Evolutionary conservation across 768 basidiomycete species (phyloP).

Genomic region (Tricholomella constricta): DNA sequence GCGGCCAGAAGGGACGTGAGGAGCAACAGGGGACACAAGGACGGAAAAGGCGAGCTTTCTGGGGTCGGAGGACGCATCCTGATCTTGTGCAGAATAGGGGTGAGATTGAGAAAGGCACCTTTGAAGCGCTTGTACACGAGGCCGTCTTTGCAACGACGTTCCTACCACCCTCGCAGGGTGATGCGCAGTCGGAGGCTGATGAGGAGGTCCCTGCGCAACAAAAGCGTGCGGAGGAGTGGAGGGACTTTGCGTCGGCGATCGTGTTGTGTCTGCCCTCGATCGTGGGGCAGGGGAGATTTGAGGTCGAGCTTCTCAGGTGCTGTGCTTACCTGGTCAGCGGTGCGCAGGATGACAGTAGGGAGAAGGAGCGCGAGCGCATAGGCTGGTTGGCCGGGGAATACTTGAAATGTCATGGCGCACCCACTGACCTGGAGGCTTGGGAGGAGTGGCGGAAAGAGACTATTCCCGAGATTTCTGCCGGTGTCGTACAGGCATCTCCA

Average conservation of each 20-base stretch:
- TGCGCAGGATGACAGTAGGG: conserved; percentile 43
- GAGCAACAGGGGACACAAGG: conserved; percentile 23
- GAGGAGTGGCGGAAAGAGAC: conserved; percentile 55
- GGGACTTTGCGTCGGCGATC: conserved; percentile 62
- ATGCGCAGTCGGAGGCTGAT: conserved; percentile 1
- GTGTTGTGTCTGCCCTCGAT: conserved; percentile 62
- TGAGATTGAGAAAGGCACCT: conserved; percentile 62
- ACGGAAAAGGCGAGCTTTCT: conserved; percentile 70
- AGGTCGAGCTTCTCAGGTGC: conserved; percentile 69
- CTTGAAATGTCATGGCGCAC: conserved; percentile 53
- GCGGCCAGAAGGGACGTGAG: conserved; percentile 33
- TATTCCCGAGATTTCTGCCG: conserved; percentile 43
- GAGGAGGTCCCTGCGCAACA: conserved; percentile 14
- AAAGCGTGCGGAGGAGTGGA: conserved; percentile 44
- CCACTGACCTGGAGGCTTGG: conserved; percentile 57
- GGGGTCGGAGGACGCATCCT: conserved; percentile 78
- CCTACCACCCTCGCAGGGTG: conserved; percentile 17
- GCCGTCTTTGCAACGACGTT: conserved; percentile 78
- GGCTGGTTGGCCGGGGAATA: conserved; percentile 71
- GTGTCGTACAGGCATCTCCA: conserved; percentile 19
- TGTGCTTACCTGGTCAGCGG: conserved; percentile 67
- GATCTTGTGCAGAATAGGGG: conserved; percentile 51
- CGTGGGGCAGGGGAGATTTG: conserved; percentile 58
- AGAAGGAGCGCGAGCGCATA: conserved; percentile 47
- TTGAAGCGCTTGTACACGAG: conserved; percentile 83